phyloP scores from a whole-genome alignment of 2,329 filamentous ascomycete species.

The Phoma sp. region DNA sequence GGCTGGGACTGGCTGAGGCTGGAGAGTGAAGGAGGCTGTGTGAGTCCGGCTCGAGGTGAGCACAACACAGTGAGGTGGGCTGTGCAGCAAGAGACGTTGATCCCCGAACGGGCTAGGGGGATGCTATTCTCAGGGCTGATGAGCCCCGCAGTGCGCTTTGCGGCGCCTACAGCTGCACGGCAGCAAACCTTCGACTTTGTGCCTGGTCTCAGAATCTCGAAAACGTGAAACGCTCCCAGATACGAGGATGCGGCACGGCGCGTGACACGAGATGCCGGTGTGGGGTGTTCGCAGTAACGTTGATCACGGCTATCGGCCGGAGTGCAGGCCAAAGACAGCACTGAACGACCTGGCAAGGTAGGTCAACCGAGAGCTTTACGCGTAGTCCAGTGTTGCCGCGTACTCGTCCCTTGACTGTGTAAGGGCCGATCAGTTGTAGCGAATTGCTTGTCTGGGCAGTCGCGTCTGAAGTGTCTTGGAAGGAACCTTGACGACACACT shows the following conservation, averaged over 20 bases:
- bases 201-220: conserved; percentile 32
- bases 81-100: conserved; percentile 18
- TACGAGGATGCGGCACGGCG: conserved; percentile 15
- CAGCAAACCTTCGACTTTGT: conserved; percentile 21
- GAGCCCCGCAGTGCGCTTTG: conserved; percentile 15
- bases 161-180: conserved; percentile 22
- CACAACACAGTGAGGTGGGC: conserved; percentile 21
- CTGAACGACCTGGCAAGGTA: background rate
- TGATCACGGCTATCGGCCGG: conserved; percentile 15
- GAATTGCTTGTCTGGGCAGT: conserved; percentile 14
- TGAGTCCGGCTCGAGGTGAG: conserved; percentile 28
- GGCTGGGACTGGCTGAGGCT: conserved; percentile 34
- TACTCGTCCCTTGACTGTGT: background rate
- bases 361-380: background rate
- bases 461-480: conserved; percentile 12
- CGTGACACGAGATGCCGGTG: conserved; percentile 22
- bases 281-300: conserved; percentile 17
- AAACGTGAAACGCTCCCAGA: conserved; percentile 26
- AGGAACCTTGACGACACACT: conserved; percentile 10
- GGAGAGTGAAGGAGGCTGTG: conserved; percentile 41
- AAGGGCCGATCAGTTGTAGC: conserved; percentile 9
- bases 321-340: conserved; percentile 2
- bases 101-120: conserved; percentile 11
- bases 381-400: conserved; percentile 5
- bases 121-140: conserved; percentile 14